phyloP scores from a whole-genome alignment of 2,329 filamentous ascomycete species.

The Exserohilum turcica region DNA sequence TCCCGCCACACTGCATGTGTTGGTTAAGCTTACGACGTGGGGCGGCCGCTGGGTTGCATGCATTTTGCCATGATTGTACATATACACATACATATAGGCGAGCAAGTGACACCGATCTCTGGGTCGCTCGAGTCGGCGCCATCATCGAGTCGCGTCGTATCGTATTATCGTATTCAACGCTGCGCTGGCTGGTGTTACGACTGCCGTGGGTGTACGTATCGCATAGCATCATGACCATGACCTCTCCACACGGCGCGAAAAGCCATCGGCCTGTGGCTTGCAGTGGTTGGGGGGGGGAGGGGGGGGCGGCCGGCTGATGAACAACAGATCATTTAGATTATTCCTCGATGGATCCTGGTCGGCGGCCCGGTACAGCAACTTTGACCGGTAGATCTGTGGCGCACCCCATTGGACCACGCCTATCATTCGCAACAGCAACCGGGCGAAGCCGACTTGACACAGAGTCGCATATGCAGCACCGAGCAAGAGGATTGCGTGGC shows the following conservation, averaged over 20 bases:
- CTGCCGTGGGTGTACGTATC: too few relatives aligned
- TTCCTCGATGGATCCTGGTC: conserved; percentile 5
- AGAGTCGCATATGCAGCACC: conserved; percentile 10
- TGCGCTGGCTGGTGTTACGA: too few relatives aligned
- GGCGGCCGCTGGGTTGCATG: too few relatives aligned
- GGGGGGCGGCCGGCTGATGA: conserved; percentile 17
- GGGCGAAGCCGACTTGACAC: neutral
- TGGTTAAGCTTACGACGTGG: neutral
- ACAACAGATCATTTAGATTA: neutral
- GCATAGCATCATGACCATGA: too few relatives aligned
- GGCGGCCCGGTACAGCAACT: conserved; percentile 9
- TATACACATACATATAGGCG: too few relatives aligned
- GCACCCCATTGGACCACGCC: conserved; percentile 6
- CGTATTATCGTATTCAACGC: too few relatives aligned
- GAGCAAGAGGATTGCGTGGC: neutral
- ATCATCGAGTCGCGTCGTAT: too few relatives aligned
- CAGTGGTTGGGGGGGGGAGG: neutral
- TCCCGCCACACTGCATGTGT: neutral
- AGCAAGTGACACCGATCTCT: too few relatives aligned
- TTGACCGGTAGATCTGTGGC: conserved; percentile 15
- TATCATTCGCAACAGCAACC: neutral
- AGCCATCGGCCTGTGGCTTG: neutral
- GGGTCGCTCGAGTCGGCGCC: too few relatives aligned
- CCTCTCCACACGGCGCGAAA: too few relatives aligned
- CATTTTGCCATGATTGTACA: too few relatives aligned